A percentile compares a stretch with the other conserved stretches of the same genome.
phyloP scores from a whole-genome alignment of 2,329 filamentous ascomycete species.

The Apiospora hydei region DNA sequence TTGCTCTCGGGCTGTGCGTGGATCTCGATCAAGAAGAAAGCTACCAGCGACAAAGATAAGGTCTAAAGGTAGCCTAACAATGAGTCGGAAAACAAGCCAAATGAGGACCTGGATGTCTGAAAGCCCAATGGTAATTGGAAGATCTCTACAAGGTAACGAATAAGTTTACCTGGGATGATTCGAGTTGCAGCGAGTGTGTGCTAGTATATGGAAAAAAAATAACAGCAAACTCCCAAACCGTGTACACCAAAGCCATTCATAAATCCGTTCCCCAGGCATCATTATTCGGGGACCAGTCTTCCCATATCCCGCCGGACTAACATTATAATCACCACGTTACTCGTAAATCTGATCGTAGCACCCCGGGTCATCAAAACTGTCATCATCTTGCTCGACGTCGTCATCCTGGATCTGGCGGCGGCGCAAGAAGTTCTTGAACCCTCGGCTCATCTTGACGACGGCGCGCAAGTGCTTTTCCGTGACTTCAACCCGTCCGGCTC shows the following conservation, averaged over 20 bases:
- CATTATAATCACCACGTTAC: background rate
- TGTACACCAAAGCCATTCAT: background rate
- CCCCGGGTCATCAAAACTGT: slow-evolving; percentile 9
- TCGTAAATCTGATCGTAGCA: background rate
- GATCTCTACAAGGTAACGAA: too few species aligned
- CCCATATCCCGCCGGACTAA: background rate
- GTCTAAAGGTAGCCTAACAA: background rate
- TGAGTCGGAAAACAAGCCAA: background rate
- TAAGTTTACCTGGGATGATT: too few species aligned
- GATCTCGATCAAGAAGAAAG: background rate
- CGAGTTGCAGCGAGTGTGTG: background rate
- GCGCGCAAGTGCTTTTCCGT: slow-evolving; percentile 45
- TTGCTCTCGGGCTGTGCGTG: background rate
- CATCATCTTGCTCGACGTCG: slow-evolving; percentile 27
- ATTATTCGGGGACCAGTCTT: background rate
- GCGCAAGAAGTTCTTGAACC: slow-evolving; percentile 46
- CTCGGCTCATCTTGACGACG: slow-evolving; percentile 48
- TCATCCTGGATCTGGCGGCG: slow-evolving; percentile 20
- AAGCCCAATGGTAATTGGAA: too few species aligned
- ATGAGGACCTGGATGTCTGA: background rate
- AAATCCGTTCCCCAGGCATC: background rate
- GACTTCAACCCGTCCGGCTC: slow-evolving; percentile 33
- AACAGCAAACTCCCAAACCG: background rate
- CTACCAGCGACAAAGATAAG: background rate
- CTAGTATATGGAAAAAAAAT: background rate